Conservation (phyloP, 306 rosid species). For the Pyrus pyrifolia region DNA sequence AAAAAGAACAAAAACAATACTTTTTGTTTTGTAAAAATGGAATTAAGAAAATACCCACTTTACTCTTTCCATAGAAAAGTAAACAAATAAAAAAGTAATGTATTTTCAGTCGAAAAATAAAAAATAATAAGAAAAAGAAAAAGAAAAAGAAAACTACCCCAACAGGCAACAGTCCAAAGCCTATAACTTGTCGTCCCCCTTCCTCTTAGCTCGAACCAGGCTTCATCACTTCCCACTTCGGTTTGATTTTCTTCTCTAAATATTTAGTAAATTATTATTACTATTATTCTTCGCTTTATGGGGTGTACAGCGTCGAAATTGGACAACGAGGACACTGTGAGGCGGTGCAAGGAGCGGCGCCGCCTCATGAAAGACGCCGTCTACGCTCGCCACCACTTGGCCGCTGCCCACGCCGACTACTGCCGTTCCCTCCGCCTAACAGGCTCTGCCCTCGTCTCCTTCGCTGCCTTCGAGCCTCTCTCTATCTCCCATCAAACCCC, state of each 20-base stretch:
- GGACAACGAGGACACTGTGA: constrained; percentile 84
- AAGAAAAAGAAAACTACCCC: background rate
- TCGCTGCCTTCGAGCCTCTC: constrained; percentile 68
- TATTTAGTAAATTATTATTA: background rate
- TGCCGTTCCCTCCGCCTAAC: constrained; percentile 85
- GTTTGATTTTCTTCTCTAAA: background rate
- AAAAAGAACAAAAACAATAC: background rate
- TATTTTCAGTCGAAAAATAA: background rate
- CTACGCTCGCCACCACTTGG: constrained; percentile 74
- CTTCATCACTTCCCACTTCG: background rate
- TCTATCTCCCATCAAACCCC: constrained; percentile 75
- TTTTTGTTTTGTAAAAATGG: background rate
- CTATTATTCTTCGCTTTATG: constrained; percentile 20
- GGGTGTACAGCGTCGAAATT: constrained; percentile 92
- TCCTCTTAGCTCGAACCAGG: background rate
- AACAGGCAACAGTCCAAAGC: background rate
- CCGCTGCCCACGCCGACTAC: constrained; percentile 96
- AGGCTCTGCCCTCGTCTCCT: constrained; percentile 68
- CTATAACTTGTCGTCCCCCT: background rate
- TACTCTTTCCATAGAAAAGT: background rate
- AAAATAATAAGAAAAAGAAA: background rate
- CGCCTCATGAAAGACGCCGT: constrained; percentile 87
- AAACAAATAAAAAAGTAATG: too few species aligned
- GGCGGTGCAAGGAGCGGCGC: constrained; percentile 94
- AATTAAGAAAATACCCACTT: background rate